phyloP scores from a whole-genome alignment of 805 yeast genomes.

The Middelhovenomyces tepae region DNA sequence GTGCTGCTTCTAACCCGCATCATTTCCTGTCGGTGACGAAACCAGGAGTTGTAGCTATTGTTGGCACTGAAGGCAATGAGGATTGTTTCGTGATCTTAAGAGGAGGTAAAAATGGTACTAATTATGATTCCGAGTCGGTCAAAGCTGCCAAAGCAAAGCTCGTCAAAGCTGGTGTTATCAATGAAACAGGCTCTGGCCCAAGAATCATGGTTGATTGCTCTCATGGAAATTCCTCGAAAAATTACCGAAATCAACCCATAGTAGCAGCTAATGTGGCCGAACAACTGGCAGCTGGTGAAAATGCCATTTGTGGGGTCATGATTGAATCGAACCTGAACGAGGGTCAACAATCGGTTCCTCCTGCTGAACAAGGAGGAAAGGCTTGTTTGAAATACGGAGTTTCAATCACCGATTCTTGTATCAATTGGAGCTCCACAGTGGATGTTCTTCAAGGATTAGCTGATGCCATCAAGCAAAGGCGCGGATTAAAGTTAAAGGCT shows the following conservation, averaged over 20 bases:
- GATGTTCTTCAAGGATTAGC: constrained; percentile 62
- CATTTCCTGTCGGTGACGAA: constrained; percentile 93
- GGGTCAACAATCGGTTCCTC: constrained; percentile 89
- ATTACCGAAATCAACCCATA: constrained; percentile 86
- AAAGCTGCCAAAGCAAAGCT: constrained; percentile 55
- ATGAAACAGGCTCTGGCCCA: constrained; percentile 27
- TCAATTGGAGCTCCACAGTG: constrained; percentile 80
- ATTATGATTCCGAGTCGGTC: constrained; percentile 72
- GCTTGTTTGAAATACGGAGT: constrained; percentile 78
- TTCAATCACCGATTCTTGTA: constrained; percentile 97
- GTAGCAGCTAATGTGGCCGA: constrained; percentile 72
- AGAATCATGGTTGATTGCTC: constrained; percentile 96
- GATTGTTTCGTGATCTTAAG: constrained; percentile 87
- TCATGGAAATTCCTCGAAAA: constrained; percentile 89
- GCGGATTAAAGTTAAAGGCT: constrained; percentile 29
- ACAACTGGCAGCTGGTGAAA: constrained; percentile 70
- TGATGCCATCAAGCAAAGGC: constrained; percentile 71
- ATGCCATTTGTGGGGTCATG: constrained; percentile 85
- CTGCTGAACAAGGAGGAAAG: constrained; percentile 58
- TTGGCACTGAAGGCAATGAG: constrained; percentile 87
- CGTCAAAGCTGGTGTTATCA: constrained; percentile 34
- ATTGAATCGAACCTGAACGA: constrained; percentile 87
- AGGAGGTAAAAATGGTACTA: constrained; percentile 93
- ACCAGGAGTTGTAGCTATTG: constrained; percentile 94
- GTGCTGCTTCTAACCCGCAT: constrained; percentile 88